phyloP scores from a whole-genome alignment of 352 stramenopile species.

The Globisporangium heterothallicum region DNA sequence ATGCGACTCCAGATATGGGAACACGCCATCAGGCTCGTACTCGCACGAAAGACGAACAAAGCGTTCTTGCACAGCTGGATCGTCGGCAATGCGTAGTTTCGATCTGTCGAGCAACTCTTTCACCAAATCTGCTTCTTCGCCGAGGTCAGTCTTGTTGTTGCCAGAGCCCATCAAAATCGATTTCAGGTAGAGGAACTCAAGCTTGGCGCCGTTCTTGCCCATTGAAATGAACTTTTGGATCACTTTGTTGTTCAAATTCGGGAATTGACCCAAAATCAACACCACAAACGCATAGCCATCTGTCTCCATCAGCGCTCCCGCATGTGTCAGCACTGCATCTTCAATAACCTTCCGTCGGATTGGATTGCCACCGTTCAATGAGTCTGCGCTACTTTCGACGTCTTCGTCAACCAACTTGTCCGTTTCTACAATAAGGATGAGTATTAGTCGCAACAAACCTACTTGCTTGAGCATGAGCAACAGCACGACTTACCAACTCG shows the following conservation, averaged over 20 bases:
- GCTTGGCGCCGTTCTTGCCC: conserved; percentile 66
- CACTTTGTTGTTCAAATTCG: conserved; percentile 77
- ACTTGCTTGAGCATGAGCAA: too few species aligned
- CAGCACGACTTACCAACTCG: conserved; percentile 23
- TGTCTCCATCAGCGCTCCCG: conserved; percentile 81
- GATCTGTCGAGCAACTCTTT: conserved; percentile 79
- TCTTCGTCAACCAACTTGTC: conserved; percentile 45
- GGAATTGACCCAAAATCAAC: conserved; percentile 85
- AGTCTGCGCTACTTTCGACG: conserved; percentile 19
- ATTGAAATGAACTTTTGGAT: conserved; percentile 82
- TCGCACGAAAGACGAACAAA: conserved; percentile 79
- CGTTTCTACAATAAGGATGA: conserved; percentile 19
- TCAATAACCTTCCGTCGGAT: conserved; percentile 67
- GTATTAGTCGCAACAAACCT: neutral
- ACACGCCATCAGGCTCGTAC: conserved; percentile 71
- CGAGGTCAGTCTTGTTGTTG: conserved; percentile 43
- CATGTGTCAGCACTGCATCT: conserved; percentile 68
- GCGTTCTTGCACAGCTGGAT: conserved; percentile 76
- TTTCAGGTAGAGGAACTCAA: conserved; percentile 81
- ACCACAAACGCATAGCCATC: conserved; percentile 86
- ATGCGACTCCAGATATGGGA: conserved; percentile 76
- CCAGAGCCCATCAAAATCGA: conserved; percentile 65
- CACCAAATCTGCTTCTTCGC: conserved; percentile 68
- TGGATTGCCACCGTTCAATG: conserved; percentile 18
- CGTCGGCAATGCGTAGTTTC: conserved; percentile 75